Conservation (phyloP, 257 asterid species). For the Voacanga thouarsii region DNA sequence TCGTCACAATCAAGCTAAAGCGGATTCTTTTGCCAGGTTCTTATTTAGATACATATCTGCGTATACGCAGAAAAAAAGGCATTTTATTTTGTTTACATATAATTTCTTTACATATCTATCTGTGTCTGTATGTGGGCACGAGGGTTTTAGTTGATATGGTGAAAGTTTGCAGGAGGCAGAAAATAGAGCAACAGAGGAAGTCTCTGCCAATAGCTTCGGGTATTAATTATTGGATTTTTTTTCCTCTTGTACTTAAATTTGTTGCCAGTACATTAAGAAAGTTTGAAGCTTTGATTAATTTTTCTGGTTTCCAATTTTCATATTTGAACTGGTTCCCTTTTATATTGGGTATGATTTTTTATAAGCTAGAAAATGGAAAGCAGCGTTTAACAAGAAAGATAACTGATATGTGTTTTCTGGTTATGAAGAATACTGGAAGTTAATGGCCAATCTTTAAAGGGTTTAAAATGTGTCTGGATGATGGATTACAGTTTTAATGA, state of each 20-base stretch:
- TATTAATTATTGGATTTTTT: slow-evolving; percentile 6
- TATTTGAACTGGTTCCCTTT: not conserved
- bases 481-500: not conserved
- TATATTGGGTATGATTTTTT: not conserved
- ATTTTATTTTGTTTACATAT: not conserved
- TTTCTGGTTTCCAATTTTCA: not conserved
- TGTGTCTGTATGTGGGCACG: not conserved
- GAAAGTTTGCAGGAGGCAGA: slow-evolving; percentile 49
- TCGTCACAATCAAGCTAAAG: slow-evolving; percentile 32
- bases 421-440: not conserved
- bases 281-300: not conserved
- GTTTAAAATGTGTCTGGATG: not conserved
- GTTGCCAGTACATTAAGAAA: not conserved
- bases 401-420: not conserved
- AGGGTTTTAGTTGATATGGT: not conserved
- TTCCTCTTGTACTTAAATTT: not conserved
- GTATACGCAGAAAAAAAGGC: too few species aligned
- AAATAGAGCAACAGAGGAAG: slow-evolving; percentile 62
- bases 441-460: not conserved
- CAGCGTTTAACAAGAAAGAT: not conserved
- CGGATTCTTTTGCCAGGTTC: slow-evolving; percentile 48
- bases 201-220: slow-evolving; percentile 84
- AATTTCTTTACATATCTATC: not conserved
- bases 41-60: not conserved
- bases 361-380: not conserved